Evolutionary conservation across 257 asterid species (phyloP).

Genomic region (Solanum virginianum): DNA sequence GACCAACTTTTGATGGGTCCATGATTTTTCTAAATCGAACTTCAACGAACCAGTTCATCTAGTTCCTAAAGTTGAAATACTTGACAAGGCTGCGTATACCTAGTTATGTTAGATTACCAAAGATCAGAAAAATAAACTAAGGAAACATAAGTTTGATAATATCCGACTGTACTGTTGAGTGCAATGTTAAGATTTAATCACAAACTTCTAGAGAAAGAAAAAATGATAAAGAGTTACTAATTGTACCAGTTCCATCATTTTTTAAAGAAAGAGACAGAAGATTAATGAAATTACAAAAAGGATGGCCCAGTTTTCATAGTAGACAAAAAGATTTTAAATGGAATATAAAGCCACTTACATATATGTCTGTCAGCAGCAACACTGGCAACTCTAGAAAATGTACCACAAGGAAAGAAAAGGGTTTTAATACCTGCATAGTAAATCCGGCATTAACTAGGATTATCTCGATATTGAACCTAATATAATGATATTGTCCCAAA

Average conservation of each 20-base stretch:
- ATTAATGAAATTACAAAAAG: background rate
- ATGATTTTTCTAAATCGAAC: background rate
- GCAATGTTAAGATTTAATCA: background rate
- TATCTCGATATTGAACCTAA: background rate
- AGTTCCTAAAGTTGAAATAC: background rate
- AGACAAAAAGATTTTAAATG: background rate
- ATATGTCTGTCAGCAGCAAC: constrained; percentile 52
- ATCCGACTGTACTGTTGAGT: background rate
- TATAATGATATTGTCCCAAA: background rate
- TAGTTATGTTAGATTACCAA: background rate
- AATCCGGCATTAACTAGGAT: background rate
- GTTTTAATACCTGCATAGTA: constrained; percentile 68
- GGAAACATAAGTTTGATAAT: background rate
- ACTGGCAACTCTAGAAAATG: constrained; percentile 69
- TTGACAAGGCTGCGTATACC: background rate
- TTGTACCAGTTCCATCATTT: background rate
- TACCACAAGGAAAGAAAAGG: constrained; percentile 63
- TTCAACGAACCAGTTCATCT: background rate
- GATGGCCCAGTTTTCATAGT: background rate
- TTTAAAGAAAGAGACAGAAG: background rate
- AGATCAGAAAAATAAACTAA: background rate
- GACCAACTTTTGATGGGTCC: background rate
- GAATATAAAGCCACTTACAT: constrained; percentile 42
- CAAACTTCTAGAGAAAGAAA: background rate
- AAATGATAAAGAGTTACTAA: background rate